Base-by-base conservation (phyloP, 805 yeast species). In the Kregervanrija pseudodelftensis region DNA sequence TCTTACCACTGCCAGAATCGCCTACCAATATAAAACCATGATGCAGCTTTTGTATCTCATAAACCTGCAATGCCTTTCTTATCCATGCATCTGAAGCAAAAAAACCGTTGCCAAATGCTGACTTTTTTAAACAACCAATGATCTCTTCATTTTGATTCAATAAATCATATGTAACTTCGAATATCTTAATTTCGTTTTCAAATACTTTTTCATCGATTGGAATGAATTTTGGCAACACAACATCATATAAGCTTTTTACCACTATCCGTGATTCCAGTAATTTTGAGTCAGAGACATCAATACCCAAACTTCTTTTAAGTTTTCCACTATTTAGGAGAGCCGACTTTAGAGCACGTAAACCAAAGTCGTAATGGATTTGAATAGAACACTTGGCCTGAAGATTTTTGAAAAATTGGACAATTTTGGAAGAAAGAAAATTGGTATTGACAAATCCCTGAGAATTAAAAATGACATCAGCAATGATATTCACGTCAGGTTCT, bases 341-440 rank as follows among this genome's bases (percentile, higher is more conserved):
- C 34, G 79, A 71, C 56, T 90, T 91, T 46, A 91, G 60, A 0
- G 95, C 81, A 47, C 98, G 71, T 37, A 91, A 64, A 0, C 97
- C 96, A 72, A 91, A 91, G 56, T 91, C 97, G 54, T 91, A 91
- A 58, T 91, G 97, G 4, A 61, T 57, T 56, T 87, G 96, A 0
- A 48, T 16, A 0, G 85, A 70, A 11, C 78, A 61, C 0, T 46
- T 41, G 0, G 12, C n/a, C 2, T 60, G 56, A n/a, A 91, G 58
- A 1, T 56, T 58, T 1, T 49, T 48, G 49, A 87, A 82, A 30
- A 86, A 69, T 0, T 75, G 69, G 0, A 83, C 85, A 13, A 85
- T 64, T 3, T 59, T 61, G 3, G 43, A 17, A 0, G 95, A 65
- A 4, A 82, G 53, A 0, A 50, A 51, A 2, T 57, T 46, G 0